Base-by-base conservation (phyloP, 2,329 filamentous ascomycete species). In the Seiridium cupressi region DNA sequence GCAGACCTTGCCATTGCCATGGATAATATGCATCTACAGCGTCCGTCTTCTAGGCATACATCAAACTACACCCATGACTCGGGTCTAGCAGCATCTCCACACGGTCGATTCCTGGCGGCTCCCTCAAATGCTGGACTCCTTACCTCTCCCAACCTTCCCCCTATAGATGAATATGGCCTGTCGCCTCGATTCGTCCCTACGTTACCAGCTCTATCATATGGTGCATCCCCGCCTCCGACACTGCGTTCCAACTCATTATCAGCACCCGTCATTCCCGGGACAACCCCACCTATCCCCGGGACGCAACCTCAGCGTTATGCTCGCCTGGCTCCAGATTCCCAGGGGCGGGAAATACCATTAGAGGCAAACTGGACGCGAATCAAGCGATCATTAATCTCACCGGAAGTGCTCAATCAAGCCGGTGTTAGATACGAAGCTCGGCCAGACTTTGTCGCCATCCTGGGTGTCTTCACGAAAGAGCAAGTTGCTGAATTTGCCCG, bases 321-420 rank as follows among this genome's bases (percentile, higher is more conserved):
- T 44, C 76, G 75, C 3, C 73, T 88, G 3, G 83, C 79, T 0
- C 86, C 86, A 0, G 86, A 89, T 64, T 77, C 80, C 31, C 77
- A 81, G 38, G 86, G 86, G 1, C 77, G 79, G 4, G 78, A 82
- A 10, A 89, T 89, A 2, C 80, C 80, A 0, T 67, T 79, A 2
- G 81, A 86, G 34, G 85, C 84, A 1, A 78, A 79, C 55, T 88
- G 85, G 85, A 88, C 85, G 3, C 81, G 78, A 59, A 84, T 88
- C 40, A 78, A 76, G 58, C 79, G 85, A 10, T 75, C 74, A 1
- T 75, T 86, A 0, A 78, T 88, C 7, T 86, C 84, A n/a, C 80
- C 81, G 4, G 84, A 86, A 63, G 82, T 86, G 0, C 74, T 88
- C 3, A 76, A 80, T 44, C 74, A 79, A 47, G 83, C 84, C 3